Percentiles rank a stretch among this genome's conserved stretches.
Conservation (phyloP, 306 rosid genomes). For the Prunus salicina region DNA sequence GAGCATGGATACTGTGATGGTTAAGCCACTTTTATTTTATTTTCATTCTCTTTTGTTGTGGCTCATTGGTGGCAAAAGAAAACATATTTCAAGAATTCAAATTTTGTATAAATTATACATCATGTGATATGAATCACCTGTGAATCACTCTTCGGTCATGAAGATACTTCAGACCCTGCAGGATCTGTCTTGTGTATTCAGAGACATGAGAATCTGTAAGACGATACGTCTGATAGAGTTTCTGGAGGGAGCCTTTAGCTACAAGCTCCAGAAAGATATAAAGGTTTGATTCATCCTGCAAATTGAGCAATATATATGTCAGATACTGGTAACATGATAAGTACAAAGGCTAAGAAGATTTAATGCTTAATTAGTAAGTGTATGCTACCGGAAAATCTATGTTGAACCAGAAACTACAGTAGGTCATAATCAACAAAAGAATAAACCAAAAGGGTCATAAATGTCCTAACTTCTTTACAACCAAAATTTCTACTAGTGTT, state of each 20-base stretch:
- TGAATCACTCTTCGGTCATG: conserved; percentile 85
- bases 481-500: neutral
- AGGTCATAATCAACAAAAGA: neutral
- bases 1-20: neutral
- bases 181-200: conserved; percentile 84
- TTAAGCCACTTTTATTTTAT: neutral
- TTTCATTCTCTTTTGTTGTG: neutral
- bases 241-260: conserved; percentile 82
- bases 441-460: neutral
- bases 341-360: neutral
- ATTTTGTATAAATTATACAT: neutral
- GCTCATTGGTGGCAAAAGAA: conserved; percentile 6
- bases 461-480: neutral
- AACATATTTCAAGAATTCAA: neutral
- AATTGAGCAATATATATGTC: conserved; percentile 23
- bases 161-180: conserved; percentile 88
- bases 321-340: neutral
- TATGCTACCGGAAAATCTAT: neutral
- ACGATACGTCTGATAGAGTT: conserved; percentile 51
- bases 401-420: neutral
- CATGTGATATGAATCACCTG: conserved; percentile 54
- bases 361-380: neutral
- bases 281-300: conserved; percentile 78
- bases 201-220: conserved; percentile 85
- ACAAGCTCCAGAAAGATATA: conserved; percentile 89